Conservation (phyloP, 306 rosid species). For the Abrus precatorius region DNA sequence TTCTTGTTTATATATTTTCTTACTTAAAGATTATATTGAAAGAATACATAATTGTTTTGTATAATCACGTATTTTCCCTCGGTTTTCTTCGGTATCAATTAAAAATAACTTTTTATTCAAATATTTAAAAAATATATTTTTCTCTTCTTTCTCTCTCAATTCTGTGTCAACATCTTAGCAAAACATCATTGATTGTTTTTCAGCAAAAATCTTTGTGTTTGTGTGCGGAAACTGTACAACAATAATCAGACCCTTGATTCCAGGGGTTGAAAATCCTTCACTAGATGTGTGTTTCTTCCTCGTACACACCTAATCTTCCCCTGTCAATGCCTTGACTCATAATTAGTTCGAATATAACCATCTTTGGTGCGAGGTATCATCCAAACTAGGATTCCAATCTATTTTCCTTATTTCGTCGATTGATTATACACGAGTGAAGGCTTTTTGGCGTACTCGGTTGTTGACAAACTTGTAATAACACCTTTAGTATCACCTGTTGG, state of each 20-base stretch:
- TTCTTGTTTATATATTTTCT: no score
- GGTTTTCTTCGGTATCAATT: no score
- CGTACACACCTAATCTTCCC: neutral
- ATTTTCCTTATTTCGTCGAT: neutral
- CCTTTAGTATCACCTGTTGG: neutral
- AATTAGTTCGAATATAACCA: neutral
- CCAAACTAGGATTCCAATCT: slow-evolving; percentile 11
- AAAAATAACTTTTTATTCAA: no score
- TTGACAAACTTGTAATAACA: neutral
- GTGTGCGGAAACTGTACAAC: neutral
- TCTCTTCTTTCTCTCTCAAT: neutral
- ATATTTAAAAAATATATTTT: neutral
- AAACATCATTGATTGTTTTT: neutral
- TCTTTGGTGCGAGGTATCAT: neutral
- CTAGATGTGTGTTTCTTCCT: neutral
- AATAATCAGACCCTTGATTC: slow-evolving; percentile 20
- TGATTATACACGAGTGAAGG: neutral
- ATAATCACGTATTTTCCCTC: no score
- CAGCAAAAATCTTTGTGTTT: neutral
- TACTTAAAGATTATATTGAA: no score
- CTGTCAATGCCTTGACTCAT: neutral
- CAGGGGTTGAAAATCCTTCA: neutral
- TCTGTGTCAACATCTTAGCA: slow-evolving; percentile 13
- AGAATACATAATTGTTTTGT: no score
- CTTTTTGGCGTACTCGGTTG: neutral